These are phyloP conservation scores for Conticribra weissflogii DNA, from an alignment of 108 stramenopile genomes.

Conservation along the genomic window DNA sequence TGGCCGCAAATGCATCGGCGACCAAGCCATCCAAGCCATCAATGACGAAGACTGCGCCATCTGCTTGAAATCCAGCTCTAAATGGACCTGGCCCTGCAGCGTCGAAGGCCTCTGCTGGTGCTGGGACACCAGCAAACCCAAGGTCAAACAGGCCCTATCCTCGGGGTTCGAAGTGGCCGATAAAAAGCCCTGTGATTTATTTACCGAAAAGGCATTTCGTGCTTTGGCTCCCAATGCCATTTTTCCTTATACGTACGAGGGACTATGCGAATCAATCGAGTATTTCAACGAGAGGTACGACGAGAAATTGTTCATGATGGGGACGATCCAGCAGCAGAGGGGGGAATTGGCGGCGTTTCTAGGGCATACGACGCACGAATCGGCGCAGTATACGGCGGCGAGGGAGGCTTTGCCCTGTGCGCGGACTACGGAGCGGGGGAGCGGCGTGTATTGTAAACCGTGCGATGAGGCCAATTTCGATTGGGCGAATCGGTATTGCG, in stretches of 20 bases:
- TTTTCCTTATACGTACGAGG: conserved; percentile 44
- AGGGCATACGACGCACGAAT: conserved; percentile 51
- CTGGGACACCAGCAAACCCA: conserved; percentile 44
- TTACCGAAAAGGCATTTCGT: conserved; percentile 42
- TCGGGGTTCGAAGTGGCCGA: conserved; percentile 27
- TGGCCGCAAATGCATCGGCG: conserved; percentile 36
- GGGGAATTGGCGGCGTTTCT: conserved; percentile 49
- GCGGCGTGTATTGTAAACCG: conserved; percentile 48
- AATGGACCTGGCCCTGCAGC: conserved; percentile 46
- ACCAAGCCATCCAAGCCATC: conserved; percentile 33
- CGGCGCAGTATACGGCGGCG: conserved; percentile 45
- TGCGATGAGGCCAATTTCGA: conserved; percentile 42
- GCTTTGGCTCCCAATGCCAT: conserved; percentile 44
- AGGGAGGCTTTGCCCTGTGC: conserved; percentile 37
- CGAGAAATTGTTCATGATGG: conserved; percentile 49
- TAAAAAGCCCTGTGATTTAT: conserved; percentile 41
- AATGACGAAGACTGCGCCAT: conserved; percentile 31
- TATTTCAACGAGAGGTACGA: conserved; percentile 39
- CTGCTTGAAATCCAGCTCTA: conserved; percentile 31
- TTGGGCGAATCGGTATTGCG: conserved; percentile 44
- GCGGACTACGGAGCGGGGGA: conserved; percentile 17
- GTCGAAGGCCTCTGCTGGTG: conserved; percentile 48
- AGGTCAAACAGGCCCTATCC: conserved; percentile 32
- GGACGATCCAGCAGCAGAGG: conserved; percentile 30
- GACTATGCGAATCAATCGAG: conserved; percentile 41